phyloP scores from a whole-genome alignment of 495 filamentous ascomycete species.

The Durotheca rogersii region DNA sequence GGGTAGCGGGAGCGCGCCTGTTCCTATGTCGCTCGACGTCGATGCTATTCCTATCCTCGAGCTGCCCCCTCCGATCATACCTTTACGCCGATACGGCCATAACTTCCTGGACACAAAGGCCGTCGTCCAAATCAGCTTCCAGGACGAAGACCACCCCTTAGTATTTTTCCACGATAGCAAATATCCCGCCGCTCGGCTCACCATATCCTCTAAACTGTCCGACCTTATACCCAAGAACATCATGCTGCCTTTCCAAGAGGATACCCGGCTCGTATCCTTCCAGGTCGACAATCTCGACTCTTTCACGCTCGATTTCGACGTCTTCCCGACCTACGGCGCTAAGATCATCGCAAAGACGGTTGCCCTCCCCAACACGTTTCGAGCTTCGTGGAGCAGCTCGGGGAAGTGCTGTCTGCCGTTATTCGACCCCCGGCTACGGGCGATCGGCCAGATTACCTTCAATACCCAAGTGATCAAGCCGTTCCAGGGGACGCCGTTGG shows the following conservation, averaged over 20 bases:
- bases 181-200: conserved; percentile 90
- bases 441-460: conserved; percentile 94
- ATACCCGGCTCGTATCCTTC: conserved; percentile 87
- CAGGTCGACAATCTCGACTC: conserved; percentile 90
- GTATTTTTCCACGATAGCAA: conserved; percentile 92
- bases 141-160: conserved; percentile 70
- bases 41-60: conserved; percentile 92
- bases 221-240: conserved; percentile 95
- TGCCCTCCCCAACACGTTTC: conserved; percentile 82
- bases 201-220: conserved; percentile 92
- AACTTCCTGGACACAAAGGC: conserved; percentile 98
- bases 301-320: conserved; percentile 94
- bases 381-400: conserved; percentile 67
- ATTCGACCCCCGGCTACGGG: conserved; percentile 86
- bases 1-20: conserved; percentile 51
- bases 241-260: conserved; percentile 92
- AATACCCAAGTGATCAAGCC: conserved; percentile 95
- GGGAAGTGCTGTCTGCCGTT: conserved; percentile 82
- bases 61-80: conserved; percentile 93
- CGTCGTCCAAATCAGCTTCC: conserved; percentile 86
- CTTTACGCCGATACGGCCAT: conserved; percentile 89
- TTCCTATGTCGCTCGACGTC: conserved; percentile 68
- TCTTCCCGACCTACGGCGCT: conserved; percentile 95
- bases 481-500: conserved; percentile 87
- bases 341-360: conserved; percentile 96